These are phyloP conservation scores for Pseudomonodictys pantanalensis DNA, from an alignment of 495 filamentous ascomycete genomes.

Conservation along the genomic window DNA sequence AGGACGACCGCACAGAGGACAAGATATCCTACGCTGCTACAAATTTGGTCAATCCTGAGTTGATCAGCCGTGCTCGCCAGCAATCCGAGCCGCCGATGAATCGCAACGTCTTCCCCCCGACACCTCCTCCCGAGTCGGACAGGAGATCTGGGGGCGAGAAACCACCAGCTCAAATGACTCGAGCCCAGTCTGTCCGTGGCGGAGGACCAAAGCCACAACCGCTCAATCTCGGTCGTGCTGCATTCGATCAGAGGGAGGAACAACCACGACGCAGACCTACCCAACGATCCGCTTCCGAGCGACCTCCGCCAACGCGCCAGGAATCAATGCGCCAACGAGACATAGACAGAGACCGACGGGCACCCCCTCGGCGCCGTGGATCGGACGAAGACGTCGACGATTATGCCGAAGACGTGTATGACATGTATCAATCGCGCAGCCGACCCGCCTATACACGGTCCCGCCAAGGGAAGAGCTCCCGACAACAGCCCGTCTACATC, in stretches of 20 bases:
- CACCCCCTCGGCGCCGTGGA: constrained; percentile 12
- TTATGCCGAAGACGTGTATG: constrained; percentile 67
- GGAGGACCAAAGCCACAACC: constrained; percentile 38
- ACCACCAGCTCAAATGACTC: constrained; percentile 24
- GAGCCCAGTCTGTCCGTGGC: constrained; percentile 37
- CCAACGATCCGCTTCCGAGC: constrained; percentile 40
- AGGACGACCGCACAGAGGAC: constrained; percentile 73
- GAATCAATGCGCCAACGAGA: constrained; percentile 13
- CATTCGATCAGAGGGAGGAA: constrained; percentile 37
- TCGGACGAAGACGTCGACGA: constrained; percentile 49
- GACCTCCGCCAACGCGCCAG: constrained; percentile 31
- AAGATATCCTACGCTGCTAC: constrained; percentile 85
- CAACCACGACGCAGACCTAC: constrained; percentile 35
- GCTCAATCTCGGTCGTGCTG: constrained; percentile 42
- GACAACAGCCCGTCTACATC: constrained; percentile 59
- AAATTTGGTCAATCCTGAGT: constrained; percentile 81
- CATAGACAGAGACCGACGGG: constrained; percentile 30
- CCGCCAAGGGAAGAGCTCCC: constrained; percentile 24
- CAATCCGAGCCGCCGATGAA: constrained; percentile 81
- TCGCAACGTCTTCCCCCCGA: constrained; percentile 91
- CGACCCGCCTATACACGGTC: constrained; percentile 15
- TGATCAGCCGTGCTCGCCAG: constrained; percentile 71
- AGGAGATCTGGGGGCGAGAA: constrained; percentile 34
- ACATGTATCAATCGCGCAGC: constrained; percentile 32
- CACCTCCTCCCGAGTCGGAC: constrained; percentile 87